Base-by-base conservation (phyloP, 768 basidiomycete species). In the Termitomyces sp. region DNA sequence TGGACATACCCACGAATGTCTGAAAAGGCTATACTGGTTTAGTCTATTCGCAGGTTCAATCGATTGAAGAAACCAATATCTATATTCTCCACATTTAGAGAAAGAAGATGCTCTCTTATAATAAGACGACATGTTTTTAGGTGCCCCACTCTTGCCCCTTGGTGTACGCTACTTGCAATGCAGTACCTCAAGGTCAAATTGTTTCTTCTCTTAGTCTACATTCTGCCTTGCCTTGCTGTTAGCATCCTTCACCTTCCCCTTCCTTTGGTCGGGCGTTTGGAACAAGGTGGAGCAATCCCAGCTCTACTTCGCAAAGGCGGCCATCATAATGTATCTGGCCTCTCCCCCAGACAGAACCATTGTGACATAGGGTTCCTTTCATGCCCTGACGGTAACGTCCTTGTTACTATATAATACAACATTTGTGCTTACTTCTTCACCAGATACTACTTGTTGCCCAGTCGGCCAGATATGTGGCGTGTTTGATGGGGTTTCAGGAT, bases 251-350 rank as follows among this genome's bases (percentile, higher is more conserved):
- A 36, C 33, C 50, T 36, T 51, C 38, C 42, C 30, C 50, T 24
- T 22, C 51, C 57, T 33, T 24, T 57, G 13, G 28, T 52, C 24
- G 50, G 36, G 22, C 58, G 46, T n/a, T 53, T 20, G 2, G 32
- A 16, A 42, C 36, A 47, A 20, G 42, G 35, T 20, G 44, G 43
- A 32, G 26, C 20, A 18, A 59, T 62, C 26, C 36, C 40, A 18
- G 58, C 46, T 38, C 48, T 62, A 22, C 61, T 62, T n/a, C 61
- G 58, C n/a, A 60, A 22, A 48, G n/a, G 44, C 16, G 12, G 20
- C 18, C 14, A 36, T 22, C 47, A 5, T 8, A 35, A 30, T 16
- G 46, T 40, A 44, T 50, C 53, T 18, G 10, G 48, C 16, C n/a
- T 62, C 9, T 40, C 43, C 13, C 50, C 54, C 9, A 45, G 58